These are phyloP conservation scores for Lactarius tabidus DNA, from an alignment of 768 basidiomycete genomes.

Conservation along the genomic window DNA sequence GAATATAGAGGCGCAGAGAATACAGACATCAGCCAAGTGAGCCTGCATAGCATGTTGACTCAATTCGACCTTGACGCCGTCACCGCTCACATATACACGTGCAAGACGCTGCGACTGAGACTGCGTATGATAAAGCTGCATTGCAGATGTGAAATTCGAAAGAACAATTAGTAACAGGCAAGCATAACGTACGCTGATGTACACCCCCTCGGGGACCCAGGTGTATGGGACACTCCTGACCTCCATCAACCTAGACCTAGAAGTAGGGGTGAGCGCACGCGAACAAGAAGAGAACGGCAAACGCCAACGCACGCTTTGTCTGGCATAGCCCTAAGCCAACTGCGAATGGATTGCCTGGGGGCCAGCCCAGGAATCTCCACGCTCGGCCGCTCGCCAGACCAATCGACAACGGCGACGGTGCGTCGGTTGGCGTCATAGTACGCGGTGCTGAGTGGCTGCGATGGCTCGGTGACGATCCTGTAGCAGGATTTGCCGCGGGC, in stretches of 20 bases:
- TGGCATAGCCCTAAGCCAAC: slow-evolving; percentile 21
- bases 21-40: slow-evolving; percentile 21
- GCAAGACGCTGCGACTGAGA: slow-evolving; percentile 12
- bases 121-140: slow-evolving; percentile 19
- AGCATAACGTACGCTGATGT: slow-evolving; percentile 21
- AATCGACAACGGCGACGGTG: slow-evolving; percentile 24
- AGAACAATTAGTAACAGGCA: background rate
- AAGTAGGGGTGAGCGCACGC: background rate
- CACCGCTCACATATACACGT: slow-evolving; percentile 12
- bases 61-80: slow-evolving; percentile 23
- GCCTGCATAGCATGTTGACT: slow-evolving; percentile 23
- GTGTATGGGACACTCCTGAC: slow-evolving; percentile 20
- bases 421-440: slow-evolving; percentile 20
- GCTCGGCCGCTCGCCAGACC: slow-evolving; percentile 9
- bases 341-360: slow-evolving; percentile 14
- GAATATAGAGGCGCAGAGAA: slow-evolving; percentile 26
- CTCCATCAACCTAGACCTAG: slow-evolving; percentile 23
- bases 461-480: slow-evolving; percentile 21
- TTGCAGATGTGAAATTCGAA: background rate
- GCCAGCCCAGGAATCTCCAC: slow-evolving; percentile 26
- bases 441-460: slow-evolving; percentile 16
- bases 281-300: background rate
- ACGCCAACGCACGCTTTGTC: slow-evolving; percentile 19
- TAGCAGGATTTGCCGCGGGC: slow-evolving; percentile 14
- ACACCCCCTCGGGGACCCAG: slow-evolving; percentile 25